phyloP scores from a whole-genome alignment of 257 asterid genomes.

The Linaria vulgaris region DNA sequence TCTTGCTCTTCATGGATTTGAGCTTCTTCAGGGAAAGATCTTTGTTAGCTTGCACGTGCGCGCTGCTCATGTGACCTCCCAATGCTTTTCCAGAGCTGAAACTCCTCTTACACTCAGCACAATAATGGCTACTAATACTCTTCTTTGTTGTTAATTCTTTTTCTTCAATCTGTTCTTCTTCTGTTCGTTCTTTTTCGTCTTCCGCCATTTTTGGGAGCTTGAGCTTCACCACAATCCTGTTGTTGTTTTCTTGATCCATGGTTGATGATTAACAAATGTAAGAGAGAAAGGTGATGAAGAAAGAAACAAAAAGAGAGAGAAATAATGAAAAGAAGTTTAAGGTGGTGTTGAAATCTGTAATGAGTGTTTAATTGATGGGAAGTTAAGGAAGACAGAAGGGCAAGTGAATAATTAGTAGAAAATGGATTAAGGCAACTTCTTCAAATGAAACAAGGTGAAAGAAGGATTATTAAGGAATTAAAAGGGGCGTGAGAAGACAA shows the following conservation, averaged over 20 bases:
- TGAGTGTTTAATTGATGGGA: no score
- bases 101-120: constrained; percentile 42
- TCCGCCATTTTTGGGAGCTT: constrained; percentile 5
- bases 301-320: neutral
- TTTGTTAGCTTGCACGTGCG: constrained; percentile 65
- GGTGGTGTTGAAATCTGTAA: no score
- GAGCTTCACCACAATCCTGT: constrained; percentile 1
- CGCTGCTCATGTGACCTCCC: constrained; percentile 84
- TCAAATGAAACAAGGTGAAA: neutral
- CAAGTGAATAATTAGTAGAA: no score
- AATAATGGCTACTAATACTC: constrained; percentile 33
- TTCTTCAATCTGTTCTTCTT: neutral
- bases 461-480: no score
- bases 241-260: neutral
- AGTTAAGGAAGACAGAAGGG: no score
- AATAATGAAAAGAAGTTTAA: neutral
- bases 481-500: neutral
- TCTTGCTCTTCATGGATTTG: constrained; percentile 13
- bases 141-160: constrained; percentile 6
- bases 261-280: neutral
- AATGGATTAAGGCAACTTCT: constrained; percentile 31
- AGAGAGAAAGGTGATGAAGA: neutral
- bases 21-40: constrained; percentile 32
- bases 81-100: constrained; percentile 71
- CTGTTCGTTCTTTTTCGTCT: neutral